Evolutionary conservation across 768 basidiomycete species (phyloP).

Genomic region (Lactifluus hygrophoroides): DNA sequence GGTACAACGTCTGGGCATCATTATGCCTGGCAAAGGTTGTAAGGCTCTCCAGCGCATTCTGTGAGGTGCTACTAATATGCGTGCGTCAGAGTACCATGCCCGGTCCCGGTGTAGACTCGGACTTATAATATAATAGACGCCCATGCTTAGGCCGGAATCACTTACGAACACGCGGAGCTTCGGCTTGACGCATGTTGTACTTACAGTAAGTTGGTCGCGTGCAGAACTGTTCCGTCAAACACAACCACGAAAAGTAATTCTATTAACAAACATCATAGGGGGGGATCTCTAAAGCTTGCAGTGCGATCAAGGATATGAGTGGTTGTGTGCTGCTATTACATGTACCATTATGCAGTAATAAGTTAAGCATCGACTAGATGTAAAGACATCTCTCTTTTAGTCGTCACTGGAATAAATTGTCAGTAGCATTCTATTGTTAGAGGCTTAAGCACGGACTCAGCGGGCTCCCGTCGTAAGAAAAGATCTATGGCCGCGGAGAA

Average conservation of each 20-base stretch:
- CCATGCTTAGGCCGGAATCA: too few species aligned
- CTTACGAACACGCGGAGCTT: background rate
- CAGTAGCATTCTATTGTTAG: background rate
- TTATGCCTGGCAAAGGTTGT: background rate
- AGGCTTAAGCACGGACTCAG: constrained; percentile 46
- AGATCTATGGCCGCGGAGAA: constrained; percentile 89
- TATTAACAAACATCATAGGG: background rate
- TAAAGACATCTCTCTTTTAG: background rate
- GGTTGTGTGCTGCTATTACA: constrained; percentile 6
- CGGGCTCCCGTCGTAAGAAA: constrained; percentile 71
- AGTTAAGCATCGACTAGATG: background rate
- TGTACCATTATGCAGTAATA: constrained; percentile 3
- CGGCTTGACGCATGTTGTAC: background rate
- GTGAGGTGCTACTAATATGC: background rate
- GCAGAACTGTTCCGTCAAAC: too few species aligned
- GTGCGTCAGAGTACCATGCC: background rate
- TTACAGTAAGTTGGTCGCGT: too few species aligned
- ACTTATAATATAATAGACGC: too few species aligned
- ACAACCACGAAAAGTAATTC: background rate
- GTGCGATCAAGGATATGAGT: background rate
- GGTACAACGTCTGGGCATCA: background rate
- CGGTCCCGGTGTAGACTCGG: background rate
- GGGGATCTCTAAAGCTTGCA: background rate
- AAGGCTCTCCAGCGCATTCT: background rate
- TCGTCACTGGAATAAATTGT: constrained; percentile 10